These are phyloP conservation scores for Botrytis sinoallii DNA, from an alignment of 2,329 filamentous ascomycete genomes.

Conservation along the genomic window DNA sequence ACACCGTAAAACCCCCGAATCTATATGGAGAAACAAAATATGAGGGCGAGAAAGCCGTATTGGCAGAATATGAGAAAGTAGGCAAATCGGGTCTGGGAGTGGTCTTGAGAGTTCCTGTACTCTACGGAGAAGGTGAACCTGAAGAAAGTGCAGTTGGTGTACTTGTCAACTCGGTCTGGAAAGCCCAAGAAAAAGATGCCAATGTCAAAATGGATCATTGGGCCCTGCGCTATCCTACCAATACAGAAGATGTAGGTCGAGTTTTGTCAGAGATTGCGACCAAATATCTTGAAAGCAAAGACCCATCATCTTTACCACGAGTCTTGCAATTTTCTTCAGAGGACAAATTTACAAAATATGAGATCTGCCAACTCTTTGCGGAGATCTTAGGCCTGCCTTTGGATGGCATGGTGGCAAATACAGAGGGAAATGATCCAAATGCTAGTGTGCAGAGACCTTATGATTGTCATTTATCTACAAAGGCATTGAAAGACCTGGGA, in stretches of 20 bases:
- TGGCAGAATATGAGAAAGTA: slow-evolving; percentile 55
- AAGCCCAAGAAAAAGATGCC: slow-evolving; percentile 61
- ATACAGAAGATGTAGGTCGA: slow-evolving; percentile 80
- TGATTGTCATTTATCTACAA: slow-evolving; percentile 83
- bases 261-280: slow-evolving; percentile 66
- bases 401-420: slow-evolving; percentile 65
- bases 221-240: slow-evolving; percentile 80
- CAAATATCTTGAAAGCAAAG: slow-evolving; percentile 58
- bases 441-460: slow-evolving; percentile 75
- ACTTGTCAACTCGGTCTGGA: slow-evolving; percentile 73
- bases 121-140: slow-evolving; percentile 75
- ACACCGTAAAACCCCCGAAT: slow-evolving; percentile 66
- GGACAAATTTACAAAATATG: slow-evolving; percentile 83
- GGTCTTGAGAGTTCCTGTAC: slow-evolving; percentile 75
- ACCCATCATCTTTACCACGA: slow-evolving; percentile 56
- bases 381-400: slow-evolving; percentile 75
- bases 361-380: slow-evolving; percentile 76
- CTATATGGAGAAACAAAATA: slow-evolving; percentile 73
- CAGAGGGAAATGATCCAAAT: slow-evolving; percentile 68
- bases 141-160: slow-evolving; percentile 81
- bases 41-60: slow-evolving; percentile 67
- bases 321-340: slow-evolving; percentile 85
- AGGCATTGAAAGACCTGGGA: slow-evolving; percentile 66
- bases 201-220: slow-evolving; percentile 81
- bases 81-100: slow-evolving; percentile 56